phyloP scores from a whole-genome alignment of 2,329 filamentous ascomycete genomes.

The Tolypocladium inflatum region DNA sequence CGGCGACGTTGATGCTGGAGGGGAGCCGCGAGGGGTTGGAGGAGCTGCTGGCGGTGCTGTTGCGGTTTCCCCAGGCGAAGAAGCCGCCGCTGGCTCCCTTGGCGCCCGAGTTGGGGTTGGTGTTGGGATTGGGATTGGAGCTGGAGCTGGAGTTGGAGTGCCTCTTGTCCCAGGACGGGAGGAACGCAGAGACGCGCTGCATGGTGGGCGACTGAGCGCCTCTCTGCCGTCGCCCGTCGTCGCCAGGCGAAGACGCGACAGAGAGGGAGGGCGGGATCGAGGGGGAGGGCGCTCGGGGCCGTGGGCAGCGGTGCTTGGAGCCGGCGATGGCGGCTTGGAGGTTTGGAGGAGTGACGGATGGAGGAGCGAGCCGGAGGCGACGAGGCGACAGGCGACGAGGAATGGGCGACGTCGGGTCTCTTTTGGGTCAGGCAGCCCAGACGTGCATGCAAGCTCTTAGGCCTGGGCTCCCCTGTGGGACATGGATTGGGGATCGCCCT shows the following conservation, averaged over 20 bases:
- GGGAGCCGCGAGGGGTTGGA: slow-evolving; percentile 12
- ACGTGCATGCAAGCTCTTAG: background rate
- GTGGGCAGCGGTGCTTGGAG: background rate
- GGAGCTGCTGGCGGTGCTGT: slow-evolving; percentile 20
- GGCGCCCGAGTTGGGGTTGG: slow-evolving; percentile 22
- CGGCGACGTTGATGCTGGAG: slow-evolving; percentile 23
- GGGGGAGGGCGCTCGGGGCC: slow-evolving; percentile 1
- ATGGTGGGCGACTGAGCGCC: slow-evolving; percentile 23
- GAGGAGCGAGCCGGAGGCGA: background rate
- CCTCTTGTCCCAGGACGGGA: slow-evolving; percentile 36
- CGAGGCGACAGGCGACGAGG: background rate
- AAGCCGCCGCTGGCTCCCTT: slow-evolving; percentile 19
- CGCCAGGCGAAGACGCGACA: slow-evolving; percentile 20
- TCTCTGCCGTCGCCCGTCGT: slow-evolving; percentile 24
- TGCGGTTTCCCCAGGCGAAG: slow-evolving; percentile 41
- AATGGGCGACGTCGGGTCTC: background rate
- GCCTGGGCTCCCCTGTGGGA: background rate
- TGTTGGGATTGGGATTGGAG: slow-evolving; percentile 16
- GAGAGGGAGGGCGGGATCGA: slow-evolving; percentile 16
- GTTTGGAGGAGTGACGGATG: background rate
- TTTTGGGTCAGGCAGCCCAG: background rate
- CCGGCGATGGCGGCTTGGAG: background rate
- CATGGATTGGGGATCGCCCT: background rate
- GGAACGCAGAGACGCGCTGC: slow-evolving; percentile 34
- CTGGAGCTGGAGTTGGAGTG: slow-evolving; percentile 23